phyloP scores from a whole-genome alignment of 2,329 filamentous ascomycete genomes.

The Volutella citrinella region DNA sequence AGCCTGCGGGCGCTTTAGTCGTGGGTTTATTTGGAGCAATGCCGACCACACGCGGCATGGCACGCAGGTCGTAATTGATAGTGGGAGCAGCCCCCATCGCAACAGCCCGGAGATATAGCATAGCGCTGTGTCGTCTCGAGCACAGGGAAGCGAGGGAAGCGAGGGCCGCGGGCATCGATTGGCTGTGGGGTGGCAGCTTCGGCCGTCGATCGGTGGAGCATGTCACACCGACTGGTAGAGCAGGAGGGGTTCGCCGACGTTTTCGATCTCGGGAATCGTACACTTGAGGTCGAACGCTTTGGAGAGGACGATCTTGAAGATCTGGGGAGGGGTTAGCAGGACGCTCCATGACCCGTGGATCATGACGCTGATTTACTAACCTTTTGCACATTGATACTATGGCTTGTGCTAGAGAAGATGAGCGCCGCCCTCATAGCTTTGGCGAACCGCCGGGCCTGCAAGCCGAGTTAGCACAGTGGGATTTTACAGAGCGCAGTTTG shows the following conservation, averaged over 20 bases:
- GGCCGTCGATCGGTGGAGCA: too few relatives aligned
- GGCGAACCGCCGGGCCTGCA: conserved; percentile 88
- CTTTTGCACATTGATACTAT: conserved; percentile 99
- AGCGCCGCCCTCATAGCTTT: conserved; percentile 97
- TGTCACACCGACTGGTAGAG: conserved; percentile 73
- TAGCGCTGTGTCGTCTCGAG: too few relatives aligned
- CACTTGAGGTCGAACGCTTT: conserved; percentile 99
- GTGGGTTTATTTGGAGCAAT: conserved; percentile 4
- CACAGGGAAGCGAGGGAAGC: too few relatives aligned
- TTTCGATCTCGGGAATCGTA: conserved; percentile 98
- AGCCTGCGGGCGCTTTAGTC: conserved; percentile 3
- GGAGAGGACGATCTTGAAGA: conserved; percentile 98
- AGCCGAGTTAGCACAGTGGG: background rate
- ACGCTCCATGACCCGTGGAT: conserved; percentile 3
- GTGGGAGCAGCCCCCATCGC: too few relatives aligned
- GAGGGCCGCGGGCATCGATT: too few relatives aligned
- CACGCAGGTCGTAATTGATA: too few relatives aligned
- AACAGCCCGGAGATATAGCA: too few relatives aligned
- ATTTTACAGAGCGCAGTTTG: too few relatives aligned
- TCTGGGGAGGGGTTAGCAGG: conserved; percentile 51
- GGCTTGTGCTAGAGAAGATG: conserved; percentile 98
- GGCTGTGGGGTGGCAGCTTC: too few relatives aligned
- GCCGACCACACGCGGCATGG: conserved; percentile 6
- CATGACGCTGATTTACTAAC: conserved; percentile 42
- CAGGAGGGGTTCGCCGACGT: conserved; percentile 91